Evolutionary conservation across 306 rosid genomes (phyloP).

Genomic region (Quercus alba): DNA sequence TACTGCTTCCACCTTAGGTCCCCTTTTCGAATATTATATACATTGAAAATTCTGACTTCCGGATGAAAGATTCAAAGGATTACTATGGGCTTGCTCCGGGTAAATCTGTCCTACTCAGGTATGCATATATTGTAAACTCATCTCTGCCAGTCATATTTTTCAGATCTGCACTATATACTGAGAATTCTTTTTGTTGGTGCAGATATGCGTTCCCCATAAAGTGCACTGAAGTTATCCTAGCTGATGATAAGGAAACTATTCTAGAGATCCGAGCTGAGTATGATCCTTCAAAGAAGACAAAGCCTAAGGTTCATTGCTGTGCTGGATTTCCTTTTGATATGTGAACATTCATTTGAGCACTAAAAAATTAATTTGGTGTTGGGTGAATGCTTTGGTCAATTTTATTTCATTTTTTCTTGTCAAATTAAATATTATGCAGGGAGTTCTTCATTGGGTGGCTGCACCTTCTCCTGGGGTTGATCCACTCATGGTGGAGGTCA

Average conservation of each 20-base stretch:
- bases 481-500: slow-evolving; percentile 81
- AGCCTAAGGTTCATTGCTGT: slow-evolving; percentile 74
- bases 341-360: slow-evolving; percentile 5
- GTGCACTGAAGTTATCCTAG: slow-evolving; percentile 84
- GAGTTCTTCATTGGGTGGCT: slow-evolving; percentile 95
- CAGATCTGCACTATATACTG: slow-evolving; percentile 2
- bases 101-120: slow-evolving; percentile 92
- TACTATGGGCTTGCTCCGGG: slow-evolving; percentile 98
- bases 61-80: slow-evolving; percentile 88
- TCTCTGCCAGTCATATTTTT: slow-evolving; percentile 2
- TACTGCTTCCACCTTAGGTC: slow-evolving; percentile 39
- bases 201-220: slow-evolving; percentile 95
- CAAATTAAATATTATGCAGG: slow-evolving; percentile 38
- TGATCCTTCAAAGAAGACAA: slow-evolving; percentile 84
- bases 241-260: slow-evolving; percentile 76
- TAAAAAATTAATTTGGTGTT: neutral
- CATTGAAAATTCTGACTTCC: slow-evolving; percentile 88
- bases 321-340: slow-evolving; percentile 6
- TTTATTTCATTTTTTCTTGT: neutral
- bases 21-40: slow-evolving; percentile 81
- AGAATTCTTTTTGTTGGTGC: slow-evolving; percentile 21
- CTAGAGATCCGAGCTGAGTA: slow-evolving; percentile 88
- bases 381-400: neutral
- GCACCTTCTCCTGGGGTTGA: slow-evolving; percentile 81
- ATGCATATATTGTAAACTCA: slow-evolving; percentile 15